A percentile compares a stretch with the other conserved stretches of the same genome.
These are phyloP conservation scores for Eucalyptus erythrocorys DNA, from an alignment of 345 rosid genomes.

Conservation along the genomic window DNA sequence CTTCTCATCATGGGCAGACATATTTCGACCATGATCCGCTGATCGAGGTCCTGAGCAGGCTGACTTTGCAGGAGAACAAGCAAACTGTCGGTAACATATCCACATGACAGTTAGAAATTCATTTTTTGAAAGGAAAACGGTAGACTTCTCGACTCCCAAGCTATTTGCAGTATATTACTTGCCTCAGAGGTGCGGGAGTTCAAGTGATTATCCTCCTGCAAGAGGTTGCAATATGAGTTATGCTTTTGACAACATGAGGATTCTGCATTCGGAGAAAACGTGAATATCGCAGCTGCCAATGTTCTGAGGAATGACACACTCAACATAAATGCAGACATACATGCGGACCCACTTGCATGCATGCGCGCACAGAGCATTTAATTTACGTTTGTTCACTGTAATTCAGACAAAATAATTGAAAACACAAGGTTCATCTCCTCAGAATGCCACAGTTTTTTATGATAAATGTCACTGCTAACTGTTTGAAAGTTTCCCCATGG, in stretches of 20 bases:
- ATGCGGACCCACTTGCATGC: not conserved
- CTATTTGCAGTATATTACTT: constrained; percentile 12
- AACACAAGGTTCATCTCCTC: not conserved
- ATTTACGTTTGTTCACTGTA: not conserved
- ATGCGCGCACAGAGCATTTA: not conserved
- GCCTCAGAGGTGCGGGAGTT: constrained; percentile 21
- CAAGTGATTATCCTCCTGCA: constrained; percentile 14
- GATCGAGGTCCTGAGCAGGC: constrained; percentile 20
- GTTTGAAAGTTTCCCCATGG: not conserved
- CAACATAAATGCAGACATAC: not conserved
- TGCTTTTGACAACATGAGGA: constrained; percentile 8
- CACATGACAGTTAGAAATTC: not conserved
- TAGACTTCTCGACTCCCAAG: not conserved
- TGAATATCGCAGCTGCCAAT: not conserved
- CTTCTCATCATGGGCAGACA: constrained; percentile 8
- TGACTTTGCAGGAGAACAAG: constrained; percentile 8
- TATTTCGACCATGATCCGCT: constrained; percentile 9
- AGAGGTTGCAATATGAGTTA: constrained; percentile 12
- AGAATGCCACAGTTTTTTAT: not conserved
- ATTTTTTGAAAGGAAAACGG: not conserved
- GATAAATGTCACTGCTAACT: not conserved
- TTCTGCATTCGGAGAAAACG: constrained; percentile 2
- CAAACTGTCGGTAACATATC: constrained; percentile 1
- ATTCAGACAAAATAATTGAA: not conserved
- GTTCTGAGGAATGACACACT: not conserved